Base-by-base conservation (phyloP, 1,139 yeast genomes). In the Scheffersomyces lignicola region DNA sequence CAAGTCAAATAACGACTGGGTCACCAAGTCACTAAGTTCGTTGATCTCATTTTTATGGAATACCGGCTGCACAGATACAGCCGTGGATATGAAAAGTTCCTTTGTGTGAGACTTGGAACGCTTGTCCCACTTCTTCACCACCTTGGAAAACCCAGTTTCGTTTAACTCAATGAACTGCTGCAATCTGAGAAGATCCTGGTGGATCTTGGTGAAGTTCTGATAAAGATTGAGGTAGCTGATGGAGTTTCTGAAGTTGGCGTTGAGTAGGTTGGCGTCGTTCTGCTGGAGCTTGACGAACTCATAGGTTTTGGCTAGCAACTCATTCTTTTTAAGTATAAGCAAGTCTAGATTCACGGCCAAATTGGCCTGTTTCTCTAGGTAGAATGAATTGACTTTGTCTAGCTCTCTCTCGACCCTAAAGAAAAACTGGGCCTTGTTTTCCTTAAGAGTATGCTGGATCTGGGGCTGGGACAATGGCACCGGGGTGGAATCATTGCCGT, bases 61-160 rank as follows among this genome's bases (percentile, higher is more conserved):
- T 10, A 90, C 95, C 0, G 98, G 98, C 56, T 92, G 98, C 2
- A 92, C 96, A 44, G 88, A 88, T 8, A 92, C 96, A 0, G 97
- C 97, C 1, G 97, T 82, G 33, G 88, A 82, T 30, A 92, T 73
- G 56, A 90, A 92, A 35, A 92, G 70, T 57, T 92, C 98, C 55
- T 89, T 89, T 7, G 97, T 90, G 48, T 88, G 95, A 2, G 96
- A 86, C 51, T 90, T 89, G 13, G 97, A 88, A 42, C 97, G 72
- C 60, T 92, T 92, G 60, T 92, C 98, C 98, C 98, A 92, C 64
- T 92, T 92, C 57, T 92, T 92, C 49, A 92, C 76, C 22, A 88
- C 97, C 60, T 92, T 92, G 20, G 94, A 82, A 60, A 92, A 92
- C 12, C 97, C 98, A 0, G 96, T 88, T 52, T 92, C 96, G 55